Base-by-base conservation (phyloP, 768 basidiomycete species). In the Auricularia sp. region DNA sequence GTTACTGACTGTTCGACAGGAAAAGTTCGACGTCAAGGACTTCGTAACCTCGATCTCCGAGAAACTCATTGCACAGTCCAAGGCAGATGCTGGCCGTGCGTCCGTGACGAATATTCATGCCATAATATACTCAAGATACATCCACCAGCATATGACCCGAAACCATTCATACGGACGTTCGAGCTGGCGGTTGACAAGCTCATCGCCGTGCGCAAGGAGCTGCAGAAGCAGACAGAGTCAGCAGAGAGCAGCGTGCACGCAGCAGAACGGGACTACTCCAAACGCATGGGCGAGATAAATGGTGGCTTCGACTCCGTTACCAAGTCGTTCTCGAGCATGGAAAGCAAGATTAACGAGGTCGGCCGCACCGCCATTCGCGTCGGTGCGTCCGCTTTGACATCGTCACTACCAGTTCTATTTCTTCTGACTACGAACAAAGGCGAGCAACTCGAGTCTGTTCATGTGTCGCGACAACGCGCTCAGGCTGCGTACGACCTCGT, bases 301-400 rank as follows among this genome's bases (percentile, higher is more conserved):
- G 86, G 85, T 61, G 93, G 93, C 1, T 98, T 98, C 70, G 95
- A 99, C 93, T 84, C 86, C 39, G 95, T 97, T 39, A 88, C 90
- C 3, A 85, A 84, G 68, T 91, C 93, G 1, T 98, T 97, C 76
- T 77, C 85, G 34, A 87, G 85, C 5, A 94, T 98, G 86, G 95
- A 98, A 73, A 84, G 79, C 67, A 86, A 88, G 70, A 93, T 98
- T 80, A 92, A 87, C 64, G 88, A 94, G 71, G 95, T 99, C 36
- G 93, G 95, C 42, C 84, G 91, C 63, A 95, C 94, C 14, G 93
- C 97, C 14, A 87, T 98, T 59, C 83, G 96, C 61, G 97, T 98
- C 69, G 97, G 96, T 88, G 62, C 68, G 84, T 66, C 29, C 29
- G 29, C 29, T 2, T 29, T 29, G 29, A 29, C 29, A 29, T 3